Percentiles rank a stretch among this genome's conserved stretches.
Conservation (phyloP, 2,329 filamentous ascomycete species). For the Neobulgaria alba region DNA sequence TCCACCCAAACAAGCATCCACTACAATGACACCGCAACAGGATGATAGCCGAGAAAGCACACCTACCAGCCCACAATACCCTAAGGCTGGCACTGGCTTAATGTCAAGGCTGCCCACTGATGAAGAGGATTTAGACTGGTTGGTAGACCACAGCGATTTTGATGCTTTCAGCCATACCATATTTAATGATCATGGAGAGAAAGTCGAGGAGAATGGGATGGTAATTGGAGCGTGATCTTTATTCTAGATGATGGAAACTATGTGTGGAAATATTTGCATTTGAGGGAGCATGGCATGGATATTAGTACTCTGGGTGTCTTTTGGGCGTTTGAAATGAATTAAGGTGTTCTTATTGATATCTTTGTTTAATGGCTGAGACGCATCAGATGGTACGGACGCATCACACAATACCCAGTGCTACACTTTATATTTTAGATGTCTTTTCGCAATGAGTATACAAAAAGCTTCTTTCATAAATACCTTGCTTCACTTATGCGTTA, state of each 20-base stretch:
- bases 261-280: not conserved
- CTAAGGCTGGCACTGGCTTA: slow-evolving; percentile 53
- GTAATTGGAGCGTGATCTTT: not conserved
- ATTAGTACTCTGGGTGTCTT: not conserved
- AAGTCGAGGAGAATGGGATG: not conserved
- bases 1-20: slow-evolving; percentile 2
- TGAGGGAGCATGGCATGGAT: not conserved
- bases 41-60: slow-evolving; percentile 39
- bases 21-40: slow-evolving; percentile 11
- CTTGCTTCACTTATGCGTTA: too few relatives aligned
- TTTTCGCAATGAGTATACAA: too few relatives aligned
- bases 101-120: slow-evolving; percentile 43
- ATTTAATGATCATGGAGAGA: slow-evolving; percentile 20
- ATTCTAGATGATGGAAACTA: not conserved
- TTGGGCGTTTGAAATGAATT: not conserved
- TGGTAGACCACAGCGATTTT: slow-evolving; percentile 45
- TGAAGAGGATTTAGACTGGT: slow-evolving; percentile 49
- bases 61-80: slow-evolving; percentile 51
- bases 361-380: not conserved
- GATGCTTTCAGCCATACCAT: slow-evolving; percentile 29
- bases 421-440: too few relatives aligned
- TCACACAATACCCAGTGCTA: not conserved
- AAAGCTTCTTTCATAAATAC: too few relatives aligned
- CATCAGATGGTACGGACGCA: not conserved
- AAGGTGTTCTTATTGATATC: not conserved